phyloP scores from a whole-genome alignment of 2,329 filamentous ascomycete species.

The Fusarium agapanthi region DNA sequence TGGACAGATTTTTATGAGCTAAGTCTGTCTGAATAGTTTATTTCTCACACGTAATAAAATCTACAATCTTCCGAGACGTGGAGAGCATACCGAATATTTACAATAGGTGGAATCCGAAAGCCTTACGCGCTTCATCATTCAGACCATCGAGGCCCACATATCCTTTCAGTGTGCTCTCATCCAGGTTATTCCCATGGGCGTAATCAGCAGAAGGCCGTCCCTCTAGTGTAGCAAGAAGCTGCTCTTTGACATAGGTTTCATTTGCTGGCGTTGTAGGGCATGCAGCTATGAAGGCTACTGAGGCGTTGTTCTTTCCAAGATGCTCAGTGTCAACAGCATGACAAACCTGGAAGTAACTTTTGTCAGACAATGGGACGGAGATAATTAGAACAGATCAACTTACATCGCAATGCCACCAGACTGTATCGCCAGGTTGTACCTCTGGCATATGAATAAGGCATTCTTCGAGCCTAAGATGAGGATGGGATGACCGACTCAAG shows the following conservation, averaged over 20 bases:
- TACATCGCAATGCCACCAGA: slow-evolving; percentile 54
- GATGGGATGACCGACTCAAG: neutral
- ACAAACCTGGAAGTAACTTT: neutral
- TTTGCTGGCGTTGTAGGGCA: neutral
- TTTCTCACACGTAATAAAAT: neutral
- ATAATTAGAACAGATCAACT: neutral
- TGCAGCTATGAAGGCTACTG: neutral
- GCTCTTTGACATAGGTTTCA: neutral
- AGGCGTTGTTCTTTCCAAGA: neutral
- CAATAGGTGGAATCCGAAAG: neutral
- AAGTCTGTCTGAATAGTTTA: neutral
- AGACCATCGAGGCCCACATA: neutral
- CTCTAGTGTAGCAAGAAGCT: neutral
- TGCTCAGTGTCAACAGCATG: slow-evolving; percentile 1
- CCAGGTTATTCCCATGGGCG: neutral
- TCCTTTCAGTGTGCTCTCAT: neutral
- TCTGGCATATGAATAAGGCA: slow-evolving; percentile 7
- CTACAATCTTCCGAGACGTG: fast-evolving
- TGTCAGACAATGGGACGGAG: neutral
- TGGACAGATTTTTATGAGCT: too few relatives aligned
- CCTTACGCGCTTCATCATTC: neutral
- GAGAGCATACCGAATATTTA: fast-evolving
- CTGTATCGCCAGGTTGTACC: slow-evolving; percentile 51
- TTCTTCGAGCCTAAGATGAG: slow-evolving; percentile 4
- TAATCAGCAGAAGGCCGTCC: neutral